Conservation (phyloP, 2,329 filamentous ascomycete genomes). For the Apiospora phragmitis region DNA sequence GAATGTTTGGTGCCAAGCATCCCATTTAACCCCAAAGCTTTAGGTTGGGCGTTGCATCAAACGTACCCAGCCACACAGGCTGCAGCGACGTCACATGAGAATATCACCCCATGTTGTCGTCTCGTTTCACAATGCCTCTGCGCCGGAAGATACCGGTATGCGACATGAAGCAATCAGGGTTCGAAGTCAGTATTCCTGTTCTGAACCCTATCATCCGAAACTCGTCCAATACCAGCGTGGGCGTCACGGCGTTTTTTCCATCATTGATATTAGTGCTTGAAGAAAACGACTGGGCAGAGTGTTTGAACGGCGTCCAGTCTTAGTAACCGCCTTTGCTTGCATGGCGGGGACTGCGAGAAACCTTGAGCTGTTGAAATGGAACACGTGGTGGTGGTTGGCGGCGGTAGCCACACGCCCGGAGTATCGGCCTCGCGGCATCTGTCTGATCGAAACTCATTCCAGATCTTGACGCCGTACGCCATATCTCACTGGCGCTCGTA, state of each 20-base stretch:
- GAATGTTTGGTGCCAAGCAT: not conserved
- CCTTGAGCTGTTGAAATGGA: not conserved
- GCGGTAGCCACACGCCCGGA: not conserved
- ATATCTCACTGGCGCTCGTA: not conserved
- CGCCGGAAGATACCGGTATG: not conserved
- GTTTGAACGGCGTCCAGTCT: not conserved
- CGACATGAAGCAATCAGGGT: not conserved
- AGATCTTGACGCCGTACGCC: not conserved
- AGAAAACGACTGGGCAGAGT: not conserved
- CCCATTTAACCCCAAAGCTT: not conserved
- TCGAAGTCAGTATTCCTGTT: not conserved
- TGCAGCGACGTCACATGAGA: not conserved
- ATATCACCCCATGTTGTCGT: not conserved
- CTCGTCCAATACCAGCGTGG: not conserved
- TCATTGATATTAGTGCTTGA: not conserved
- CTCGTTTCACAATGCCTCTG: not conserved
- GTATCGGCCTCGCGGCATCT: not conserved
- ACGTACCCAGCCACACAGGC: not conserved
- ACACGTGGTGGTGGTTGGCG: not conserved
- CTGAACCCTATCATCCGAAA: not conserved
- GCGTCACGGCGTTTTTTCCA: not conserved
- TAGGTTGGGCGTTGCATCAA: not conserved
- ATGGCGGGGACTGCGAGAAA: not conserved
- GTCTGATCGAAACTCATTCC: not conserved
- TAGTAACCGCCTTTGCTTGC: not conserved